Conservation (phyloP, 192 early-diverging fungal genomes). For the Coemansia sp. region DNA sequence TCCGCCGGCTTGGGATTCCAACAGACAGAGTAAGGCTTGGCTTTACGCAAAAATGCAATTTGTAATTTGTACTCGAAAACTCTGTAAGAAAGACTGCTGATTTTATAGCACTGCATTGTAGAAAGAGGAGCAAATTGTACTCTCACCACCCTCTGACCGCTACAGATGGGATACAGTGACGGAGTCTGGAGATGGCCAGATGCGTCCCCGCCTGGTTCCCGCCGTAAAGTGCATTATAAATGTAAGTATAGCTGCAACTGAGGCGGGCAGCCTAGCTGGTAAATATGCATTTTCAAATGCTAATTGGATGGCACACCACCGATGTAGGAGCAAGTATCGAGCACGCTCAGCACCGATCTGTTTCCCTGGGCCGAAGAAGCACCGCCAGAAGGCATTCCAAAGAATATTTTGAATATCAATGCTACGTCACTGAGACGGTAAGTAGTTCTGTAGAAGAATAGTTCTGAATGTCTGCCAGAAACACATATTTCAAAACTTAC, state of each 20-base stretch:
- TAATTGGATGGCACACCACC: background rate
- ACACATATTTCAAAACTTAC: background rate
- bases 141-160: background rate
- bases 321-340: constrained; percentile 19
- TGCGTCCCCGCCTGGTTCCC: constrained; percentile 26
- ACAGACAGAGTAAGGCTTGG: constrained; percentile 39
- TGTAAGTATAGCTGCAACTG: constrained; percentile 7
- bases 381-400: constrained; percentile 24
- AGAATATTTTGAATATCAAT: constrained; percentile 21
- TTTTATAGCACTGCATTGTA: background rate
- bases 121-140: background rate
- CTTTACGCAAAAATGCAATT: no score
- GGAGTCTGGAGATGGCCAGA: background rate
- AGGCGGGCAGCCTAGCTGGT: no score
- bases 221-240: constrained; percentile 35
- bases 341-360: constrained; percentile 15
- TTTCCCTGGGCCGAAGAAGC: constrained; percentile 41
- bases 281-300: no score
- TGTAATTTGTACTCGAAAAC: no score
- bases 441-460: no score
- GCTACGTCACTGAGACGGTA: constrained; percentile 47
- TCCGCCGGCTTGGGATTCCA: constrained; percentile 31
- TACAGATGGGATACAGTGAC: background rate
- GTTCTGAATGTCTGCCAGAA: no score
- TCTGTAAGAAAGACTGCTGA: no score